These are phyloP conservation scores for Aspergillus tamarii DNA, from an alignment of 2,329 filamentous ascomycete genomes.

Conservation along the genomic window DNA sequence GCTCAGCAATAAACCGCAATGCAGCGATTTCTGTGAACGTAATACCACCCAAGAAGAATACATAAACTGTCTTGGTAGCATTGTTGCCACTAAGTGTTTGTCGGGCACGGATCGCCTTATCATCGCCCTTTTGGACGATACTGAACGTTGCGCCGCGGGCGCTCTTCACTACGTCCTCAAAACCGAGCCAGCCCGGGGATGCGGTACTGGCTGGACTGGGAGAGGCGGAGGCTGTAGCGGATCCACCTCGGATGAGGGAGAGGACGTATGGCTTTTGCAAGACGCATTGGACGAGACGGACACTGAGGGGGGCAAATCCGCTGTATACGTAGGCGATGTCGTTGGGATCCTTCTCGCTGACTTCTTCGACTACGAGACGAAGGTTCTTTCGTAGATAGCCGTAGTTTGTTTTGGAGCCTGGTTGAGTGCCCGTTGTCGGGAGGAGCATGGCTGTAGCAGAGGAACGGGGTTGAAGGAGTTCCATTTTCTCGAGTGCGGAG, in stretches of 20 bases:
- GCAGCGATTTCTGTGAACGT: slow-evolving; percentile 97
- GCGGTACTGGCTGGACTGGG: slow-evolving; percentile 57
- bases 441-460: slow-evolving; percentile 81
- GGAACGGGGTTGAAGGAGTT: slow-evolving; percentile 76
- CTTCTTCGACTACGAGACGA: slow-evolving; percentile 90
- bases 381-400: slow-evolving; percentile 82
- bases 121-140: slow-evolving; percentile 86
- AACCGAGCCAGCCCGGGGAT: slow-evolving; percentile 85
- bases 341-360: slow-evolving; percentile 90
- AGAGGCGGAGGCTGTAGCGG: slow-evolving; percentile 47
- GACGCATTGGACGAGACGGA: slow-evolving; percentile 88
- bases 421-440: slow-evolving; percentile 66
- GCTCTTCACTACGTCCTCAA: slow-evolving; percentile 88
- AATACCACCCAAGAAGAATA: slow-evolving; percentile 97
- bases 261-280: slow-evolving; percentile 86
- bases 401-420: slow-evolving; percentile 84
- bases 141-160: slow-evolving; percentile 89
- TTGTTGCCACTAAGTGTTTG: slow-evolving; percentile 76
- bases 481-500: slow-evolving; percentile 83
- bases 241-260: slow-evolving; percentile 68
- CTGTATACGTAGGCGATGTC: slow-evolving; percentile 98
- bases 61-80: slow-evolving; percentile 81
- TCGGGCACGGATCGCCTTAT: slow-evolving; percentile 86
- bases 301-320: slow-evolving; percentile 89
- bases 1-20: slow-evolving; percentile 81